Percentiles rank a stretch among this genome's conserved stretches.
Conservation (phyloP, 345 rosid genomes). For the Dimocarpus longan region DNA sequence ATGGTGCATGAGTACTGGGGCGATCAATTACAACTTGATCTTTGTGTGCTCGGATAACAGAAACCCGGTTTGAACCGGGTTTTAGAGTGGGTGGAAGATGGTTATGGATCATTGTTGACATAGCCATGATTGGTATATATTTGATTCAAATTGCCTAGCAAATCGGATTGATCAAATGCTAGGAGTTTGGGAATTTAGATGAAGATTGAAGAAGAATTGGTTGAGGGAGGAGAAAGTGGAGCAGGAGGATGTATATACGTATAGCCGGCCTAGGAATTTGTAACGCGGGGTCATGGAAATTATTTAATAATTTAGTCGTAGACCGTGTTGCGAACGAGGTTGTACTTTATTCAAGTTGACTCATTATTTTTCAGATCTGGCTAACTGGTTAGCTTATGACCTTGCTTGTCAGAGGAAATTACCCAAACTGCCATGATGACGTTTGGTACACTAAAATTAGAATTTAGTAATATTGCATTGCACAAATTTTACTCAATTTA, state of each 20-base stretch:
- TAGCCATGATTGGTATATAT: slow-evolving; percentile 19
- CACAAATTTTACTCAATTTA: no score
- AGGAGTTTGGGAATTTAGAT: not conserved
- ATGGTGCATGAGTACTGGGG: not conserved
- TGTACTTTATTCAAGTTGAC: not conserved
- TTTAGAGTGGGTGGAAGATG: slow-evolving; percentile 12
- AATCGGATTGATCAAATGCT: slow-evolving; percentile 2
- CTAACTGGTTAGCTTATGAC: no score
- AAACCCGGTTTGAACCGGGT: not conserved
- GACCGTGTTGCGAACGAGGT: not conserved
- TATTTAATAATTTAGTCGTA: not conserved
- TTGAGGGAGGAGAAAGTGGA: not conserved
- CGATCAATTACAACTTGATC: slow-evolving; percentile 14
- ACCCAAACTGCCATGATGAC: no score
- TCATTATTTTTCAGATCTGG: no score
- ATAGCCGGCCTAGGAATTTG: not conserved
- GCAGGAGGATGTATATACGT: not conserved
- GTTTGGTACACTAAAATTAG: no score
- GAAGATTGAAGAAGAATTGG: not conserved
- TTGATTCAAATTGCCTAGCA: not conserved
- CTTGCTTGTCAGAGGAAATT: no score
- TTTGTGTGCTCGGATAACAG: not conserved
- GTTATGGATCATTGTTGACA: slow-evolving; percentile 20
- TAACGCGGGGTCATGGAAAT: slow-evolving; percentile 1
- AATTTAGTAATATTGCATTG: no score